Percentiles rank a stretch among this genome's conserved stretches.
phyloP scores from a whole-genome alignment of 1,284 basidiomycete genomes.

The Trametes polyzona region DNA sequence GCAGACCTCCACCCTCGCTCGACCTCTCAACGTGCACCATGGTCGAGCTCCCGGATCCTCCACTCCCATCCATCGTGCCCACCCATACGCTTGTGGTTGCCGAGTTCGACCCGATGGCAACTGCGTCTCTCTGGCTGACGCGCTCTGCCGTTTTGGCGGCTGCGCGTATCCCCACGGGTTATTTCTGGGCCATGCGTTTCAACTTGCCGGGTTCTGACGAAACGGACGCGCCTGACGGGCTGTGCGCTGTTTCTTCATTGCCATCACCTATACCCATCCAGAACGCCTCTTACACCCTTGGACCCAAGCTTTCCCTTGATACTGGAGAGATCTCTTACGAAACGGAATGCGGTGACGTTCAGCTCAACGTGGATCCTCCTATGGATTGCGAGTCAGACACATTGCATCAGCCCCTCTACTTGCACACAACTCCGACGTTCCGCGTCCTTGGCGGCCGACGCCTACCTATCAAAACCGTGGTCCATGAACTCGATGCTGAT shows the following conservation, averaged over 20 bases:
- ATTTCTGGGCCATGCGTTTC: not conserved
- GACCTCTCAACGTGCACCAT: too few species aligned
- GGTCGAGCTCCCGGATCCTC: too few species aligned
- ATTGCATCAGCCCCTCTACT: not conserved
- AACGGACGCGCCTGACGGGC: not conserved
- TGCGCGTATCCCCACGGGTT: not conserved
- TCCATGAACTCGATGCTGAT: not conserved
- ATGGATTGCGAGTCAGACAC: not conserved
- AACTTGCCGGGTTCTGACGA: not conserved
- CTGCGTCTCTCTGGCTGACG: not conserved
- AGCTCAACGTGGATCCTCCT: not conserved
- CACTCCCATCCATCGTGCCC: not conserved
- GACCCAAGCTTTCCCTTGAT: not conserved
- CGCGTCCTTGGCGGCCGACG: not conserved
- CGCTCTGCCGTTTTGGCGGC: not conserved
- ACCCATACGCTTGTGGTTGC: not conserved
- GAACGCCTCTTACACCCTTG: not conserved
- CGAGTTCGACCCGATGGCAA: not conserved
- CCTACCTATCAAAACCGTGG: too few species aligned
- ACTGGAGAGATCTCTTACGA: not conserved
- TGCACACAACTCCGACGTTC: not conserved
- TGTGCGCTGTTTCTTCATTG: not conserved
- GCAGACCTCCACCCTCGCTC: too few species aligned
- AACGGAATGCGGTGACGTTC: not conserved
- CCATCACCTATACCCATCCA: not conserved